Percentiles rank a stretch among this genome's conserved stretches.
These are phyloP conservation scores for Ogataea nitratoaversa DNA, from an alignment of 805 yeast genomes.

Conservation along the genomic window DNA sequence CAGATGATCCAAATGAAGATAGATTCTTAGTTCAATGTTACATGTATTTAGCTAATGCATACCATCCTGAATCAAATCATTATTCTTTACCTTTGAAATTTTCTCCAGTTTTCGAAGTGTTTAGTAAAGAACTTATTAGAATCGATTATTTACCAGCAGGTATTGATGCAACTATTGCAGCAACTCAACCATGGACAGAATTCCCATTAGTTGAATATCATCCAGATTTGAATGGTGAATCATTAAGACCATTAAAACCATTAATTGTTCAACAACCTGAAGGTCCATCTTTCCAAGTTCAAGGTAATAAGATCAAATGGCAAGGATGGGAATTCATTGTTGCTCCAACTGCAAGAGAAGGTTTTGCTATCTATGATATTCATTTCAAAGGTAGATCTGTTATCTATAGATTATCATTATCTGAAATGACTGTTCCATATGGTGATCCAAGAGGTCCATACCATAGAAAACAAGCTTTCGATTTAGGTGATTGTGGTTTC, in stretches of 20 bases:
- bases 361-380: constrained; percentile 70
- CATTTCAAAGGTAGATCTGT: constrained; percentile 72
- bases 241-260: constrained; percentile 61
- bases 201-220: constrained; percentile 68
- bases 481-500: constrained; percentile 81
- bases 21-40: constrained; percentile 66
- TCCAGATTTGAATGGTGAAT: constrained; percentile 61
- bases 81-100: constrained; percentile 71
- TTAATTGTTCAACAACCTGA: constrained; percentile 70
- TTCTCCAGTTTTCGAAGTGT: constrained; percentile 67
- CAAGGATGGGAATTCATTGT: constrained; percentile 83
- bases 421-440: constrained; percentile 87
- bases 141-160: constrained; percentile 76
- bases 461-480: constrained; percentile 85
- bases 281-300: constrained; percentile 65
- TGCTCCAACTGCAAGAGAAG: constrained; percentile 70
- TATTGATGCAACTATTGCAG: constrained; percentile 49
- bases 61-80: constrained; percentile 70
- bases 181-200: constrained; percentile 58
- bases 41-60: constrained; percentile 65
- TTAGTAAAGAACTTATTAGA: constrained; percentile 57
- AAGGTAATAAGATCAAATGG: constrained; percentile 67
- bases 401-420: constrained; percentile 66
- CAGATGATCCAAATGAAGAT: constrained; percentile 50
- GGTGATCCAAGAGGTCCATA: constrained; percentile 82